Base-by-base conservation (phyloP, 768 basidiomycete species). In the Macrolepiota albuminosa region DNA sequence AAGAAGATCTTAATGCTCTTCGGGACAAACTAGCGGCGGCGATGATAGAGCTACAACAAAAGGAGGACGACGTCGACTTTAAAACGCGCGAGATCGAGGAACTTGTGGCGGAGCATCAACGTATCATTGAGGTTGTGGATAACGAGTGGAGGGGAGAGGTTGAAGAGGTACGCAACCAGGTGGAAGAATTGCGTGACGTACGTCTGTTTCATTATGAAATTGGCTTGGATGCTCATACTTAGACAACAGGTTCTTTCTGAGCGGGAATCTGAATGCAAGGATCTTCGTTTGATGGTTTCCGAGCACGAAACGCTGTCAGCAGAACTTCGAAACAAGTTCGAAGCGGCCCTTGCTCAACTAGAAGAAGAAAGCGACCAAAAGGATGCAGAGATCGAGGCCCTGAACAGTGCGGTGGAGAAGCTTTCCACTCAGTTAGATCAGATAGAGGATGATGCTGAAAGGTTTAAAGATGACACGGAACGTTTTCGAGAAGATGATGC, bases 131-230 rank as follows among this genome's bases (percentile, higher is more conserved):
- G 21, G 80, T 82, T 2, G 87, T 93, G 7, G 91, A 93, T 66
- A 83, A 87, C 46, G 91, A 92, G 66, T 96, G 93, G 93, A 77
- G 88, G 57, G 90, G 89, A 3, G 95, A 96, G 68, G 86, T 95
- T 2, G 86, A 93, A 62, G 91, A 93, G 63, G 85, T 86, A 2
- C 79, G 87, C 60, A 81, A 78, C 3, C 91, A 92, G 65, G 84
- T 88, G 0, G 91, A 93, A 58, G 91, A 95, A 70, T 77, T 91
- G 16, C 80, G 81, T 29, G 89, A 90, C 71, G 89, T 91, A 68
- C 59, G 81, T 75, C 29, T 42, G 1, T 36, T 60, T 36, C 43
- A 42, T 6, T 43, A 47, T 58, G 24, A 33, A 7, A 18, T n/a
- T n/a, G 13, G 40, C 10, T 46, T 64, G 24, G 59, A 68, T 57